phyloP scores from a whole-genome alignment of 2,329 filamentous ascomycete genomes.

The Penicillium paneum region DNA sequence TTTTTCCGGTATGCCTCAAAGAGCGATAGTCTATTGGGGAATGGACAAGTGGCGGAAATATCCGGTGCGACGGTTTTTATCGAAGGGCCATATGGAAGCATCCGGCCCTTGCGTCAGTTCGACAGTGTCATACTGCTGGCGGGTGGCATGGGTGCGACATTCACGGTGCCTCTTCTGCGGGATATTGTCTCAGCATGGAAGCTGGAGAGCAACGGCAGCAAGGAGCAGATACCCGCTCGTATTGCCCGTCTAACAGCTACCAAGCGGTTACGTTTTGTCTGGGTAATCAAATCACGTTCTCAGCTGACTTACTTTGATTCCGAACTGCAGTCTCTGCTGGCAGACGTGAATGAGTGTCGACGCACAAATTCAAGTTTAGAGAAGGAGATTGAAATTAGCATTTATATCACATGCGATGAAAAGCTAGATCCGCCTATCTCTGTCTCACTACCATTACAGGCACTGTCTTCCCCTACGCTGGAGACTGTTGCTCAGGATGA shows the following conservation, averaged over 20 bases:
- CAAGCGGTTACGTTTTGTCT: conserved; percentile 54
- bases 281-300: conserved; percentile 56
- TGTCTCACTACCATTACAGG: conserved; percentile 15
- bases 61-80: conserved; percentile 45
- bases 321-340: conserved; percentile 48
- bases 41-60: conserved; percentile 8
- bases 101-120: conserved; percentile 56
- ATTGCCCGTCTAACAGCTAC: conserved; percentile 39
- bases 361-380: conserved; percentile 30
- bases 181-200: conserved; percentile 53
- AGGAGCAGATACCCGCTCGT: conserved; percentile 8
- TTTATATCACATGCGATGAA: conserved; percentile 56
- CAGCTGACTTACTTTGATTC: conserved; percentile 54
- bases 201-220: conserved; percentile 26
- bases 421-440: conserved; percentile 38
- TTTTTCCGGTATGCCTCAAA: conserved; percentile 53
- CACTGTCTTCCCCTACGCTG: neutral
- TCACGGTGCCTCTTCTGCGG: conserved; percentile 55
- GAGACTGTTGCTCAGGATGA: neutral
- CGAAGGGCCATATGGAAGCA: conserved; percentile 54
- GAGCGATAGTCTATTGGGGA: conserved; percentile 24
- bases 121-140: conserved; percentile 60
- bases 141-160: conserved; percentile 59
- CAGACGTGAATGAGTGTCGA: conserved; percentile 42
- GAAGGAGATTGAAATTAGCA: conserved; percentile 49